phyloP scores from a whole-genome alignment of 2,329 filamentous ascomycete species.

The Hypoxylon sp. region DNA sequence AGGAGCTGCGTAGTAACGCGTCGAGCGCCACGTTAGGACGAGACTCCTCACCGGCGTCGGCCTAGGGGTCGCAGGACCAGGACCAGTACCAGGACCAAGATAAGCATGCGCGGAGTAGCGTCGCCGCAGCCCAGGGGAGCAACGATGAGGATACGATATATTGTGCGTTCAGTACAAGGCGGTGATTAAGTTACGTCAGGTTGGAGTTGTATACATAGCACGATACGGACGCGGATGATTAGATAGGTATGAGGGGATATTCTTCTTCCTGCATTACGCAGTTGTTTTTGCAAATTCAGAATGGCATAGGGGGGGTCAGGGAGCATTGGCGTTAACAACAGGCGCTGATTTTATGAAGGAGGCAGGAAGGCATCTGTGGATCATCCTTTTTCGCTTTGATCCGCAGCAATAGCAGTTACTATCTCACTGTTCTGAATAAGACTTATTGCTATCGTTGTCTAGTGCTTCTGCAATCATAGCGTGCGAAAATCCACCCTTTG shows the following conservation, averaged over 20 bases:
- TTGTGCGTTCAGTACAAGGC: background rate
- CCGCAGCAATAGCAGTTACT: constrained; percentile 22
- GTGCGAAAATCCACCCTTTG: background rate
- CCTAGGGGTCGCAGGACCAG: background rate
- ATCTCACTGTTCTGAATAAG: constrained; percentile 12
- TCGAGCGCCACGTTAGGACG: background rate
- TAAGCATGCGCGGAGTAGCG: background rate
- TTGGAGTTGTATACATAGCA: constrained; percentile 11
- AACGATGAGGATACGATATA: background rate
- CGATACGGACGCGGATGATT: background rate
- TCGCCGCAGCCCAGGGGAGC: background rate
- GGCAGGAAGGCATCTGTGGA: constrained; percentile 14
- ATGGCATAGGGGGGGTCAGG: constrained; percentile 24
- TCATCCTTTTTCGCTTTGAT: constrained; percentile 3
- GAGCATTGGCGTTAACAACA: constrained; percentile 42
- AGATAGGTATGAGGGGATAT: background rate
- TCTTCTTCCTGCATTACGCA: background rate
- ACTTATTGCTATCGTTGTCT: background rate
- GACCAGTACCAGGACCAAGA: background rate
- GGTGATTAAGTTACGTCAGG: background rate
- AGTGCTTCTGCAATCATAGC: background rate
- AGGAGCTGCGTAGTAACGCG: constrained; percentile 4
- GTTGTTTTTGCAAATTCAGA: constrained; percentile 17
- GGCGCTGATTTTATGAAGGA: constrained; percentile 13
- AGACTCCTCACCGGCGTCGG: background rate